Evolutionary conservation across 441 rosid species (phyloP), one percentile per base, ranked within the genome.

Genomic region (Erodium chrysanthum): DNA sequence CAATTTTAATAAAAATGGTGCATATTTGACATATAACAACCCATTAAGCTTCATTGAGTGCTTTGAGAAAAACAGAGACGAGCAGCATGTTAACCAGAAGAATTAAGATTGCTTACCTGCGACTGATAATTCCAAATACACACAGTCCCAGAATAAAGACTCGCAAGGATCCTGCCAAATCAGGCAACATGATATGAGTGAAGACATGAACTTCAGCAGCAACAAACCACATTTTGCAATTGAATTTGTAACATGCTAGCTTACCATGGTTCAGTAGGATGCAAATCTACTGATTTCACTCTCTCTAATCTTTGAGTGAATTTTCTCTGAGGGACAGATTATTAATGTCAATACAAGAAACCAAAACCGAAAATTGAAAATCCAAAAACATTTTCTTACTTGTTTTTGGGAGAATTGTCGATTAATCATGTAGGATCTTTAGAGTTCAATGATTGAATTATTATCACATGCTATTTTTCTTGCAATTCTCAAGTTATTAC

Each of bases 241-340:
- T 29, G 33, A 56, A 56, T 11, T 10, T 56, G 27, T 21, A 56
- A 56, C 17, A 21, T 52, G 59, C 20, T 52, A 18, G 21, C 52
- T 76, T 81, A 92, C 98, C 98, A 92, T 88, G 98, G 97, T 71
- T 87, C 86, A 0, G 91, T 85, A 15, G 97, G 92, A 75, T 90
- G 97, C 35, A 90, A 81, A 85, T 88, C 98, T 56, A 87, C 90
- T 27, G 92, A 88, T 69, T 90, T 92, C 14, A 90, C 92, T 80
- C 97, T 86, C 73, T 90, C 97, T 14, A 94, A 90, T 73, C 81
- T 77, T 74, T 90, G 96, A 68, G 86, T 82, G 72, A 88, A 83
- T 77, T 84, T 84, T 70, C 84, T 83, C 97, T 90, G 86, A 67
- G 71, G 40, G 66, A 81, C 66, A 68, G n/a, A 79, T 42, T 37